A percentile compares a stretch with the other conserved stretches of the same genome.
These are phyloP conservation scores for Leccinum sublutescens DNA, from an alignment of 768 basidiomycete species.

Conservation along the genomic window DNA sequence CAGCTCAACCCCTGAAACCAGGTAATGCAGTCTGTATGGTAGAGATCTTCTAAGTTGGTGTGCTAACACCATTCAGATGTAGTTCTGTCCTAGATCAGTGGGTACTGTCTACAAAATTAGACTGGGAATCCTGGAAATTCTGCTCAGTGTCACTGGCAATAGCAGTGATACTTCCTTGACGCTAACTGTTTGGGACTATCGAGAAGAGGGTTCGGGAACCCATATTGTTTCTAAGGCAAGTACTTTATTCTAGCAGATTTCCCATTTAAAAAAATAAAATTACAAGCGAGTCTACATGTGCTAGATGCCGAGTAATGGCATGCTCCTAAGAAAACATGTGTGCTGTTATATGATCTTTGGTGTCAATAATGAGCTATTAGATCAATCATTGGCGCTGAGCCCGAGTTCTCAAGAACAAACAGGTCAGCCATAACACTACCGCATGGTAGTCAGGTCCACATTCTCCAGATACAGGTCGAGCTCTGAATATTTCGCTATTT, in stretches of 20 bases:
- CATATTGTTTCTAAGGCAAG: not conserved
- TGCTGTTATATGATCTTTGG: not conserved
- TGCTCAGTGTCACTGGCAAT: not conserved
- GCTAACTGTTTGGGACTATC: not conserved
- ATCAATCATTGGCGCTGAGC: not conserved
- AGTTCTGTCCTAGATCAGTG: too few relatives aligned
- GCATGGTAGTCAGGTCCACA: too few relatives aligned
- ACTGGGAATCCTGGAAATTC: not conserved
- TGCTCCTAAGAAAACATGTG: not conserved
- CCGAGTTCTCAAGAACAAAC: not conserved
- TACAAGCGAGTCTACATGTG: not conserved
- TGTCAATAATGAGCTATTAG: not conserved
- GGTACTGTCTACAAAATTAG: too few relatives aligned
- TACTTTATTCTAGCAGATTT: not conserved
- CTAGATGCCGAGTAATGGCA: not conserved
- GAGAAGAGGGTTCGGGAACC: not conserved
- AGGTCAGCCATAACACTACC: too few relatives aligned
- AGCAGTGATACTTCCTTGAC: not conserved
- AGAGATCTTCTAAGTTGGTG: too few relatives aligned
- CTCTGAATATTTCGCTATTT: not conserved
- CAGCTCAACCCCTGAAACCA: not conserved
- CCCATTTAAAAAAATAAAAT: not conserved
- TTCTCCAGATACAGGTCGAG: not conserved
- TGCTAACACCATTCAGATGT: too few relatives aligned
- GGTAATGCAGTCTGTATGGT: too few relatives aligned